Conservation (phyloP, 2,329 filamentous ascomycete species). For the Paracorniculantispora psalliotae region DNA sequence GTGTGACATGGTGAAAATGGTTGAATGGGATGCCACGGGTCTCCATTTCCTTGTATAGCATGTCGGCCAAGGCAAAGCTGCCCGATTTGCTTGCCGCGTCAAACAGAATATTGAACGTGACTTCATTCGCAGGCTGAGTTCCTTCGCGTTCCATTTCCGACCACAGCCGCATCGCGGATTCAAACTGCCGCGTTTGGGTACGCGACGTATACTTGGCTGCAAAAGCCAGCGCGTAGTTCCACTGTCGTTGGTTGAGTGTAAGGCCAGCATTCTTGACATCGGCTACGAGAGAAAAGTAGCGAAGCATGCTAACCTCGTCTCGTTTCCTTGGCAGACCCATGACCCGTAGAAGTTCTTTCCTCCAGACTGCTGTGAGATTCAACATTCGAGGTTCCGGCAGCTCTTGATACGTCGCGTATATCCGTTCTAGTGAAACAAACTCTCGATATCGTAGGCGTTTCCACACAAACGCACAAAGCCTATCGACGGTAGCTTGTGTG, state of each 20-base stretch:
- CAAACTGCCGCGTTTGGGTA: constrained; percentile 53
- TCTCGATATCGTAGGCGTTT: constrained; percentile 38
- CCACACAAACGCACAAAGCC: constrained; percentile 38
- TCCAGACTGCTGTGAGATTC: constrained; percentile 44
- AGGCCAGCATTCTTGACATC: constrained; percentile 75
- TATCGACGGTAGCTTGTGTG: constrained; percentile 31
- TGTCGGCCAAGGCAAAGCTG: constrained; percentile 78
- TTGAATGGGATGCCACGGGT: constrained; percentile 62
- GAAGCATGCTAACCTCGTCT: constrained; percentile 61
- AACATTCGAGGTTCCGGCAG: constrained; percentile 50
- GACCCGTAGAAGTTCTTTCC: constrained; percentile 61
- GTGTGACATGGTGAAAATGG: constrained; percentile 73
- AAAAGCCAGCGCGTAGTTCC: constrained; percentile 80
- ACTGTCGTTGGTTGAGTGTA: constrained; percentile 62
- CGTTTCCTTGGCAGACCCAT: constrained; percentile 60
- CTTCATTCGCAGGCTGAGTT: constrained; percentile 59
- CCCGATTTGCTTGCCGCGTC: constrained; percentile 81
- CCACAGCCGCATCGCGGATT: constrained; percentile 71
- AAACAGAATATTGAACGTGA: constrained; percentile 93
- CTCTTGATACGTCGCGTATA: constrained; percentile 46
- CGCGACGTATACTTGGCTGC: constrained; percentile 64
- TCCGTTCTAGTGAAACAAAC: constrained; percentile 34
- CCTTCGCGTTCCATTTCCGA: constrained; percentile 79
- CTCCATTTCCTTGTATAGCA: constrained; percentile 77
- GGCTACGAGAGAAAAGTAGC: constrained; percentile 77